phyloP scores from a whole-genome alignment of 495 filamentous ascomycete genomes.

The Penicillium cataractarum region DNA sequence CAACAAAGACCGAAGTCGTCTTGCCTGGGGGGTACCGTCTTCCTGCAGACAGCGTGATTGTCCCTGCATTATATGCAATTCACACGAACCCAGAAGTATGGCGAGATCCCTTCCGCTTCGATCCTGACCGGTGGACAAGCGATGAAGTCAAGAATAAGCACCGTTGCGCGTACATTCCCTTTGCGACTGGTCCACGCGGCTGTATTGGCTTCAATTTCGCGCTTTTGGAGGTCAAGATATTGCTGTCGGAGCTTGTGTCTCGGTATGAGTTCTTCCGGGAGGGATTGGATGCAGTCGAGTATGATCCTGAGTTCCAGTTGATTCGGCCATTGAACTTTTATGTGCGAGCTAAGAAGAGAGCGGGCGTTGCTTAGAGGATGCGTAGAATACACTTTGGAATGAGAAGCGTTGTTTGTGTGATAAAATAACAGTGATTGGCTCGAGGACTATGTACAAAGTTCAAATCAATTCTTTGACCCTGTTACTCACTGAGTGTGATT shows the following conservation, averaged over 20 bases:
- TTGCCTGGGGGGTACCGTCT: conserved; percentile 59
- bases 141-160: conserved; percentile 49
- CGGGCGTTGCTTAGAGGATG: neutral
- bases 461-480: neutral
- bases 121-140: conserved; percentile 58
- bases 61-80: conserved; percentile 51
- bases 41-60: conserved; percentile 46
- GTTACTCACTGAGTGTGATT: too few relatives aligned
- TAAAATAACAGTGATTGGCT: neutral
- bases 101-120: conserved; percentile 54
- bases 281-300: conserved; percentile 47
- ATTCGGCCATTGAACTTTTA: conserved; percentile 59
- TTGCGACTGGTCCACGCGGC: conserved; percentile 51
- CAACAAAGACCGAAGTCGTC: conserved; percentile 50
- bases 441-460: neutral
- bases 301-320: conserved; percentile 60
- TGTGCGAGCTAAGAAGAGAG: conserved; percentile 40
- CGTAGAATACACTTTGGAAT: neutral
- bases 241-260: conserved; percentile 54
- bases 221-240: conserved; percentile 55
- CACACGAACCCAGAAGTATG: conserved; percentile 56
- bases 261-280: conserved; percentile 54
- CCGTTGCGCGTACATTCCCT: conserved; percentile 52
- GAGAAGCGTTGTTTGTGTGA: neutral
- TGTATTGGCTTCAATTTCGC: conserved; percentile 66